A percentile compares a stretch with the other conserved stretches of the same genome.
Conservation (phyloP, 2,329 filamentous ascomycete genomes). For the Dactylellina cionopaga region DNA sequence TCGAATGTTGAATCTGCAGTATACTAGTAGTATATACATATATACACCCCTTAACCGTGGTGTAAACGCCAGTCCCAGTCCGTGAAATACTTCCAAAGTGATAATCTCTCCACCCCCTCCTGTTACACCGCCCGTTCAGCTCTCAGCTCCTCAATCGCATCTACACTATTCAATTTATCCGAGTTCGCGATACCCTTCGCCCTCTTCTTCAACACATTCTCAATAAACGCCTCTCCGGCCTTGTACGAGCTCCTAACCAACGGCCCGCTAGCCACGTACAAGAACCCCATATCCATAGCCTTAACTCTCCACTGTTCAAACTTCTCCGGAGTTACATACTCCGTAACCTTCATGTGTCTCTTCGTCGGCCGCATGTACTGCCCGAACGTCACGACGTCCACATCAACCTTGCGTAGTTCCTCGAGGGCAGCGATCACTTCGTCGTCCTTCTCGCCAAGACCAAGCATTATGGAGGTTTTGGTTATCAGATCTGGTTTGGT, state of each 20-base stretch:
- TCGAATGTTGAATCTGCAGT: slow-evolving; percentile 23
- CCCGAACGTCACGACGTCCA: slow-evolving; percentile 98
- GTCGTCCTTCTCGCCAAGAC: slow-evolving; percentile 88
- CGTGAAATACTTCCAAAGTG: no score
- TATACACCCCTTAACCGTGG: neutral
- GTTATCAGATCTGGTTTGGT: slow-evolving; percentile 83
- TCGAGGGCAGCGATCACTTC: slow-evolving; percentile 77
- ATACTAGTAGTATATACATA: no score
- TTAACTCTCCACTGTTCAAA: slow-evolving; percentile 93
- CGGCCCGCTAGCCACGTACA: slow-evolving; percentile 94
- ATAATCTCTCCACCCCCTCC: no score
- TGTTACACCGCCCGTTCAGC: slow-evolving; percentile 22
- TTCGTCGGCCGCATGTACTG: slow-evolving; percentile 99
- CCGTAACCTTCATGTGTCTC: slow-evolving; percentile 94
- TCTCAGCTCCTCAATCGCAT: slow-evolving; percentile 40
- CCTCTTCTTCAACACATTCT: slow-evolving; percentile 93
- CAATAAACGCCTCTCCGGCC: slow-evolving; percentile 97
- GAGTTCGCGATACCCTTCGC: slow-evolving; percentile 59
- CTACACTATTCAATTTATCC: slow-evolving; percentile 37
- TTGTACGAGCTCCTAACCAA: slow-evolving; percentile 96
- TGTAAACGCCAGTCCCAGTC: slow-evolving; percentile 12
- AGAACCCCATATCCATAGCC: slow-evolving; percentile 91
- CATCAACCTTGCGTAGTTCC: slow-evolving; percentile 81
- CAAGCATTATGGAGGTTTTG: slow-evolving; percentile 98
- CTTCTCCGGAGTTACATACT: slow-evolving; percentile 88